Evolutionary conservation across 1,284 basidiomycete species (phyloP).

Genomic region (Trametes sp.): DNA sequence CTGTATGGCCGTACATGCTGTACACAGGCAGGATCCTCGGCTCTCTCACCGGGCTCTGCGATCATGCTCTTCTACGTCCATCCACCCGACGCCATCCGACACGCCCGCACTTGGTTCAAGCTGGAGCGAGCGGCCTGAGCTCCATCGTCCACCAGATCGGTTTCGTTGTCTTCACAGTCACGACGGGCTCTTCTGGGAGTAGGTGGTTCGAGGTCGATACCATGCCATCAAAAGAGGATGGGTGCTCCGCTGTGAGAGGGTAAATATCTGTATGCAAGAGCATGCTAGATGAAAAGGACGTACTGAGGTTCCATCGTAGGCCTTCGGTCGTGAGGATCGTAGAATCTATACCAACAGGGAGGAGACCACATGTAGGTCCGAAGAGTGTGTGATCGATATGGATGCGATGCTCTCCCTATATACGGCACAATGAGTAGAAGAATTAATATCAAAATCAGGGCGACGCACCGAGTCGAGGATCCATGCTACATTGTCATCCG

Average conservation of each 20-base stretch:
- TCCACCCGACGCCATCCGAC: too few relatives aligned
- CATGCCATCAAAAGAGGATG: conserved; percentile 82
- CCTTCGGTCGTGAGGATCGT: conserved; percentile 85
- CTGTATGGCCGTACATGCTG: not conserved
- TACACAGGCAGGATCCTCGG: not conserved
- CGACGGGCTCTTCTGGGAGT: conserved; percentile 62
- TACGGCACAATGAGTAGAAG: conserved; percentile 1
- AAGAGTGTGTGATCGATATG: conserved; percentile 75
- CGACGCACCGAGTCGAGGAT: conserved; percentile 77
- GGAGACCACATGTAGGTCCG: conserved; percentile 91
- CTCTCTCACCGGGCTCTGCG: conserved; percentile 1
- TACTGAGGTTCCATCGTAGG: conserved; percentile 90
- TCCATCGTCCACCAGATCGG: conserved; percentile 84
- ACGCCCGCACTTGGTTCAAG: not conserved
- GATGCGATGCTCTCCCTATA: conserved; percentile 83
- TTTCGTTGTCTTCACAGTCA: conserved; percentile 79
- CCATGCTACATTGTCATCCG: conserved; percentile 91
- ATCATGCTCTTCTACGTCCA: not conserved
- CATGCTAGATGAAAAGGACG: conserved; percentile 32
- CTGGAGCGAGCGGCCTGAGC: conserved; percentile 29
- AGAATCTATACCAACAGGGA: conserved; percentile 86
- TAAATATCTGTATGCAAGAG: not conserved
- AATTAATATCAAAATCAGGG: too few relatives aligned
- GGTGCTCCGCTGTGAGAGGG: conserved; percentile 53
- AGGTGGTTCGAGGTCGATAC: conserved; percentile 95